phyloP scores from a whole-genome alignment of 352 stramenopile species.

The Phytophthora aleatoria region DNA sequence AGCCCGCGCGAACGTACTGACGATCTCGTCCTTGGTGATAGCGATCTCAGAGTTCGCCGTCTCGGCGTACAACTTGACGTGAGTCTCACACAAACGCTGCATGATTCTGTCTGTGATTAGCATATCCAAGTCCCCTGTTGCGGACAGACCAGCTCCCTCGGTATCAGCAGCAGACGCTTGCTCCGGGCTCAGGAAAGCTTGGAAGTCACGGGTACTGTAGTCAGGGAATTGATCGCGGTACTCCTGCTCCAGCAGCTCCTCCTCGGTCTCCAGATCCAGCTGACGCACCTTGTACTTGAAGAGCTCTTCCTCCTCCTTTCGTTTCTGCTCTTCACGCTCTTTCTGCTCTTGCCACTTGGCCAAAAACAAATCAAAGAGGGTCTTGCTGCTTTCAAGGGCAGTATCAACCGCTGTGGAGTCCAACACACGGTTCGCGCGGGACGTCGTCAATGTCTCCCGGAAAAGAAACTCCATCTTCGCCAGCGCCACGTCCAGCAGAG shows the following conservation, averaged over 20 bases:
- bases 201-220: constrained; percentile 78
- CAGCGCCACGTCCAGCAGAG: constrained; percentile 70
- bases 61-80: constrained; percentile 71
- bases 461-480: constrained; percentile 77
- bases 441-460: constrained; percentile 41
- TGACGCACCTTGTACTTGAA: constrained; percentile 90
- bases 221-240: constrained; percentile 95
- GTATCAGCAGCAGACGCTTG: constrained; percentile 30
- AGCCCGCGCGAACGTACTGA: constrained; percentile 68
- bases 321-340: constrained; percentile 73
- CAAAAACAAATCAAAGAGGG: constrained; percentile 86
- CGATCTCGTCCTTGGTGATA: constrained; percentile 49
- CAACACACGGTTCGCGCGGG: constrained; percentile 26
- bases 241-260: constrained; percentile 85
- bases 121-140: constrained; percentile 40
- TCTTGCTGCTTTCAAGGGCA: constrained; percentile 64
- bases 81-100: constrained; percentile 72
- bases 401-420: constrained; percentile 34
- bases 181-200: constrained; percentile 60
- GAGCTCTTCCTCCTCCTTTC: constrained; percentile 69
- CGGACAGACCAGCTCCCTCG: constrained; percentile 13
- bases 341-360: constrained; percentile 87
- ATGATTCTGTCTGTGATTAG: constrained; percentile 79
- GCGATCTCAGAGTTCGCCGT: constrained; percentile 49
- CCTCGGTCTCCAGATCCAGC: constrained; percentile 82